A percentile compares a stretch with the other conserved stretches of the same genome.
phyloP scores from a whole-genome alignment of 2,329 filamentous ascomycete species.

The Fusarium kyushuense region DNA sequence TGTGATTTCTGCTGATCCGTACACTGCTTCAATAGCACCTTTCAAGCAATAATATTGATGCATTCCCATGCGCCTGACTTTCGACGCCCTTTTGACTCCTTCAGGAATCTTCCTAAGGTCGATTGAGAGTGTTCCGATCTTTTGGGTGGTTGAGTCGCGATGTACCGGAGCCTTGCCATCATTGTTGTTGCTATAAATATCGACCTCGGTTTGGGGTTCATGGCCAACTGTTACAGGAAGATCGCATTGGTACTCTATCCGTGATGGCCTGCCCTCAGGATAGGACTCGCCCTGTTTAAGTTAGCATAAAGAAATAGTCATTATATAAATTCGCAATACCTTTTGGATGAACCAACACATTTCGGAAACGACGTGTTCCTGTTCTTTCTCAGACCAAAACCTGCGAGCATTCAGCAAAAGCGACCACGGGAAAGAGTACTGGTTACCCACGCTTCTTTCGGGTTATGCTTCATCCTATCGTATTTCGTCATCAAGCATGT shows the following conservation, averaged over 20 bases:
- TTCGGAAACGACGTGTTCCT: conserved; percentile 52
- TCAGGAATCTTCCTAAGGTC: conserved; percentile 52
- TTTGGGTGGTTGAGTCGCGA: conserved; percentile 47
- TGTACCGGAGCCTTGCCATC: conserved; percentile 51
- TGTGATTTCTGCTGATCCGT: conserved; percentile 56
- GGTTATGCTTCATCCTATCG: conserved; percentile 53
- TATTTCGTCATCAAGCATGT: conserved; percentile 54
- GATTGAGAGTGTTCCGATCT: conserved; percentile 53
- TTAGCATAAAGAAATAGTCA: conserved; percentile 4
- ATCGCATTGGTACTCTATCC: conserved; percentile 56
- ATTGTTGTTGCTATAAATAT: conserved; percentile 54
- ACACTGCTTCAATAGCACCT: conserved; percentile 54
- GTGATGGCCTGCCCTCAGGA: conserved; percentile 52
- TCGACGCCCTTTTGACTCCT: conserved; percentile 49
- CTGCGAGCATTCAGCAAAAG: conserved; percentile 43
- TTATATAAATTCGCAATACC: conserved; percentile 39
- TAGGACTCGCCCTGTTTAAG: conserved; percentile 54
- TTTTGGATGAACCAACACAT: conserved; percentile 58
- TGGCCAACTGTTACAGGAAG: conserved; percentile 53
- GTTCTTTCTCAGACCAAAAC: conserved; percentile 56
- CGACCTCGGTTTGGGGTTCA: conserved; percentile 54
- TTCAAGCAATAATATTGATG: conserved; percentile 55
- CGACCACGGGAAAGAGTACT: not conserved
- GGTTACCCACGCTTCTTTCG: conserved; percentile 52
- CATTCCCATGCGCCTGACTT: conserved; percentile 52